Evolutionary conservation across 108 stramenopile species (phyloP), one percentile per base, ranked within the genome.

Genomic region (Cyclotella choctawhatcheeana): DNA sequence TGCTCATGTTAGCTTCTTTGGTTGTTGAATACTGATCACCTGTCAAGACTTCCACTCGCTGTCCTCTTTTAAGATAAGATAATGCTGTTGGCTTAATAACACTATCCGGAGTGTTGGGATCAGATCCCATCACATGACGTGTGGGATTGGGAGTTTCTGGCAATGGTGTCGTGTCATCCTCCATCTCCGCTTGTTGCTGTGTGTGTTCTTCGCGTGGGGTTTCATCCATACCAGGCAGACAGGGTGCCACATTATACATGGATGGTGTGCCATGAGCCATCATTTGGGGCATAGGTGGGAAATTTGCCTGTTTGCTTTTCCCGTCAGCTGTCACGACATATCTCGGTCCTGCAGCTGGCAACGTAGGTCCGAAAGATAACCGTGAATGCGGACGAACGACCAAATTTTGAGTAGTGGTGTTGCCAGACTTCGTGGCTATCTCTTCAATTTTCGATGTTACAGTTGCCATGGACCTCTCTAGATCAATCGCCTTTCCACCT

Each of bases 381-480:
- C 40, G 40, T 25, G 40, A 44, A 14, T 8, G 1, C 10, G 35
- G 59, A 40, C 59, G 59, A 26, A 60, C 59, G 21, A 60, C 59
- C 40, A 60, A 60, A 22, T 40, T 60, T 43, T 54, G 51, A 53
- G n/a, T 47, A 51, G 27, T 55, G 7, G 50, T 14, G n/a, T 43
- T 40, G 29, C 34, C 52, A 13, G 72, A 37, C 20, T 43, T 58
- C 0, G 72, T 58, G 21, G 72, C 79, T 29, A 80, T 67, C 59
- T 80, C 67, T 18, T 67, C 67, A 2, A 80, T 58, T 34, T 80
- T 80, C 7, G 47, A 40, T 20, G 72, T 72, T 2, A 73, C 79
- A 3, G 79, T 71, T 31, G 67, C 71, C 65, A 62, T 44, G 12
- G 64, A 32, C 21, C 47, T 37, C 24, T 44, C 71, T 4, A 68